Base-by-base conservation (phyloP, 176 grass and related monocot species). In the Musa schizocarpa region DNA sequence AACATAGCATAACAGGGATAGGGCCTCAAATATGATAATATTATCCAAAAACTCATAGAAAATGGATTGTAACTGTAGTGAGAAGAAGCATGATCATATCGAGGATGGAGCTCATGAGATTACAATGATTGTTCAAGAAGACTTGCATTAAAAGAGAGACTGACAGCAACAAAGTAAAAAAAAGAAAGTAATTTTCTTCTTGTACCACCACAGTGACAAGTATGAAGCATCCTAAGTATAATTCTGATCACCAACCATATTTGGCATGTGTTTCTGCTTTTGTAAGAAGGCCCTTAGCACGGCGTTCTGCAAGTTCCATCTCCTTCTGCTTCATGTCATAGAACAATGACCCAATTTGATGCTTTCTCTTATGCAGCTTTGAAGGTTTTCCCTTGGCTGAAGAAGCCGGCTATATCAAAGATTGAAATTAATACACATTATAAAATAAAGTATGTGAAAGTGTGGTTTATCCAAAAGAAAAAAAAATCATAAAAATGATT, bases 241-340 rank as follows among this genome's bases (percentile, higher is more conserved):
- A 53, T 25, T 52, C 74, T 58, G 63, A 14, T 98, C 81, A 98
- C 95, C 95, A 94, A 27, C 95, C 95, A 52, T 99, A 99, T 73
- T 99, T 99, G 50, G 86, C 95, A 71, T 94, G 90, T 63, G 95
- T 99, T 71, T 99, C 90, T 51, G 95, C 80, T 80, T 99, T 99
- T 0, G 95, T 99, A 65, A 99, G 95, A 78, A 93, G 81, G 73
- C 95, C 95, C 81, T 82, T 93, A 8, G 95, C 17, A 59, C 95
- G 88, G 26, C 95, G 88, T 81, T 99, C 95, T 0, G 86, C 61
- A 55, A 99, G 86, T 79, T 99, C 95, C 88, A 89, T 99, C 81
- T 99, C 95, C 64, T 94, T 99, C 76, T 86, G 79, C 73, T 50
- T 91, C 95, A 99, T 93, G 76, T 99, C 95, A 68, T 58, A 87